Evolutionary conservation across 495 filamentous ascomycete species (phyloP).

Genomic region (Annulohypoxylon nitens): DNA sequence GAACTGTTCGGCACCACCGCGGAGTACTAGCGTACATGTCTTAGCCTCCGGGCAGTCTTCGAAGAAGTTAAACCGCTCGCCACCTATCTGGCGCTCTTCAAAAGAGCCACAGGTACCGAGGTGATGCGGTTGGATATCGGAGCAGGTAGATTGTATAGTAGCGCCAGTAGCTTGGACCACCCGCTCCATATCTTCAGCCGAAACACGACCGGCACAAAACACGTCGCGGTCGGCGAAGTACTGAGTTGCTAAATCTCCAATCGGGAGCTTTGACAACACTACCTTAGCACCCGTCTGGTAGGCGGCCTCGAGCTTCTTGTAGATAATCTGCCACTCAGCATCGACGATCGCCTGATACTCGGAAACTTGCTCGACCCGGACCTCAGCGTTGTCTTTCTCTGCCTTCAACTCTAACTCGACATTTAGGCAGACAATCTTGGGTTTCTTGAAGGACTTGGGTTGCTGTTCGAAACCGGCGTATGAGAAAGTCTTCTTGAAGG

Average conservation of each 20-base stretch:
- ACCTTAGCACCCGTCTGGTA: slow-evolving; percentile 96
- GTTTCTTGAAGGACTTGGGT: slow-evolving; percentile 93
- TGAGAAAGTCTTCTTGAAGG: slow-evolving; percentile 99
- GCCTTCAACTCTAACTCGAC: slow-evolving; percentile 98
- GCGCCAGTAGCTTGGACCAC: slow-evolving; percentile 95
- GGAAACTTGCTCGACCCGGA: slow-evolving; percentile 96
- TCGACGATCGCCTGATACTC: slow-evolving; percentile 99
- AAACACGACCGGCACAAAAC: slow-evolving; percentile 96
- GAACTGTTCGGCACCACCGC: slow-evolving; percentile 98
- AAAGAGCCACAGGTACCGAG: slow-evolving; percentile 91
- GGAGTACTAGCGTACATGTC: slow-evolving; percentile 95
- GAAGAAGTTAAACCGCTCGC: slow-evolving; percentile 98
- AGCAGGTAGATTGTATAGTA: slow-evolving; percentile 94
- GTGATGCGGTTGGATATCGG: slow-evolving; percentile 90
- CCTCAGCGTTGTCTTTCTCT: slow-evolving; percentile 99
- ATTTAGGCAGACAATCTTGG: slow-evolving; percentile 95
- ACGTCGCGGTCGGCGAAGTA: slow-evolving; percentile 98
- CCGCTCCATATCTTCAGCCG: slow-evolving; percentile 94
- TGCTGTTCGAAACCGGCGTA: slow-evolving; percentile 99
- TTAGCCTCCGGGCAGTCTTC: slow-evolving; percentile 94
- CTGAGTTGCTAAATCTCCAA: slow-evolving; percentile 97
- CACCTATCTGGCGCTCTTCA: slow-evolving; percentile 96
- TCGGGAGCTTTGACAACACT: slow-evolving; percentile 95
- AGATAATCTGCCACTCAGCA: slow-evolving; percentile 99
- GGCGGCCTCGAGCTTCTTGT: slow-evolving; percentile 95